phyloP scores from a whole-genome alignment of 306 rosid species.

The Quercus wislizeni region DNA sequence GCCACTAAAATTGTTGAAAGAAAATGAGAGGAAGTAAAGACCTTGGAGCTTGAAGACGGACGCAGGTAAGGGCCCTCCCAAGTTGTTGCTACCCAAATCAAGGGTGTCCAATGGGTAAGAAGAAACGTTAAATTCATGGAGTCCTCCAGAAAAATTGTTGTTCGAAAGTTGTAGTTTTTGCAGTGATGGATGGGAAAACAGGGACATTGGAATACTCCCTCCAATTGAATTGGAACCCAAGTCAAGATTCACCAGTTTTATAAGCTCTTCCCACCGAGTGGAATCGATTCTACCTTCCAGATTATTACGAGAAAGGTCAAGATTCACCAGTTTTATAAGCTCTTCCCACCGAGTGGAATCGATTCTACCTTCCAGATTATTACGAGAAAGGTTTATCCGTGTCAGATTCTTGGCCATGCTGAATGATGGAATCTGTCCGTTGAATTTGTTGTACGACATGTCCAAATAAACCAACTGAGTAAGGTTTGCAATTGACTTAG shows the following conservation, averaged over 20 bases:
- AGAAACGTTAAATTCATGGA: neutral
- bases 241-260: slow-evolving; percentile 14
- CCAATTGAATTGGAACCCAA: slow-evolving; percentile 18
- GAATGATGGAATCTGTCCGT: slow-evolving; percentile 33
- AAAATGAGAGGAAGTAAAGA: slow-evolving; percentile 15
- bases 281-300: no score
- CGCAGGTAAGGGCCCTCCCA: slow-evolving; percentile 39
- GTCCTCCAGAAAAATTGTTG: slow-evolving; percentile 21
- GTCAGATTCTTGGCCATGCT: slow-evolving; percentile 16
- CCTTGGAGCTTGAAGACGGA: slow-evolving; percentile 5
- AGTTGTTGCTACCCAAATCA: slow-evolving; percentile 44
- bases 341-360: slow-evolving; percentile 19
- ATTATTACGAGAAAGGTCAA: slow-evolving; percentile 3
- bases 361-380: slow-evolving; percentile 18
- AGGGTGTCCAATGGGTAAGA: slow-evolving; percentile 29
- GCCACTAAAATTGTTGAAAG: slow-evolving; percentile 51
- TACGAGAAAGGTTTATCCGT: slow-evolving; percentile 1
- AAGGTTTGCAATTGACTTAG: slow-evolving; percentile 5
- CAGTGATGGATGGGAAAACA: slow-evolving; percentile 22
- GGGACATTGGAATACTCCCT: slow-evolving; percentile 24
- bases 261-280: no score
- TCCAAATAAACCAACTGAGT: slow-evolving; percentile 16
- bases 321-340: no score
- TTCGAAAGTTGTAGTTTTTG: slow-evolving; percentile 1
- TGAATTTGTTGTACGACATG: neutral